Evolutionary conservation across 2,329 filamentous ascomycete species (phyloP).

Genomic region (Calonectria pseudoturangicola): DNA sequence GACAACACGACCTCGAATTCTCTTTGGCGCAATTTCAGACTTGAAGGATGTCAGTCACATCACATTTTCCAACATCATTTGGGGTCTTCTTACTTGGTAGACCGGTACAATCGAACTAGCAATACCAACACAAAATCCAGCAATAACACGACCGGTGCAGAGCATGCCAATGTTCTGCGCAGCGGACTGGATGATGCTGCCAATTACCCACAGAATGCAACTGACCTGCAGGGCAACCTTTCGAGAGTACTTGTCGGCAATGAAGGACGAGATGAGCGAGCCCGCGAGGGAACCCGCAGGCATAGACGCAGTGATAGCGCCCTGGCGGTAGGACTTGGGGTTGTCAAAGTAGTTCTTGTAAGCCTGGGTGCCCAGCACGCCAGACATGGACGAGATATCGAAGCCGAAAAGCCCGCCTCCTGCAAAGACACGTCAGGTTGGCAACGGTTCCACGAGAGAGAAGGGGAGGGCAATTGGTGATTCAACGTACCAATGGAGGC

Average conservation of each 20-base stretch:
- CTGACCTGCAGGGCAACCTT: slow-evolving; percentile 70
- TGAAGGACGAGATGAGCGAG: slow-evolving; percentile 68
- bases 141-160: slow-evolving; percentile 81
- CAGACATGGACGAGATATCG: slow-evolving; percentile 85
- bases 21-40: slow-evolving; percentile 77
- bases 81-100: slow-evolving; percentile 71
- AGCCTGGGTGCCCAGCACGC: slow-evolving; percentile 78
- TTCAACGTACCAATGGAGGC: slow-evolving; percentile 73
- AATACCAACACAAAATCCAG: slow-evolving; percentile 84
- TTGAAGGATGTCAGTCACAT: slow-evolving; percentile 19
- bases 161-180: slow-evolving; percentile 82
- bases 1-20: slow-evolving; percentile 76
- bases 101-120: slow-evolving; percentile 82
- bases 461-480: not conserved
- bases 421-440: slow-evolving; percentile 52
- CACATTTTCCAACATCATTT: not conserved
- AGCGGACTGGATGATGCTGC: slow-evolving; percentile 74
- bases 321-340: slow-evolving; percentile 74
- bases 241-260: slow-evolving; percentile 71
- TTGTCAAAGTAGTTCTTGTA: slow-evolving; percentile 85
- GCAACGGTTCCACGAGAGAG: not conserved
- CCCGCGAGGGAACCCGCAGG: slow-evolving; percentile 82
- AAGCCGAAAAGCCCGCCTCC: slow-evolving; percentile 86
- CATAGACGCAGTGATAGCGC: slow-evolving; percentile 84
- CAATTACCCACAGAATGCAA: slow-evolving; percentile 71